Evolutionary conservation across 257 asterid genomes (phyloP), one percentile per base, ranked within the genome.

Genomic region (Echites panduratus): DNA sequence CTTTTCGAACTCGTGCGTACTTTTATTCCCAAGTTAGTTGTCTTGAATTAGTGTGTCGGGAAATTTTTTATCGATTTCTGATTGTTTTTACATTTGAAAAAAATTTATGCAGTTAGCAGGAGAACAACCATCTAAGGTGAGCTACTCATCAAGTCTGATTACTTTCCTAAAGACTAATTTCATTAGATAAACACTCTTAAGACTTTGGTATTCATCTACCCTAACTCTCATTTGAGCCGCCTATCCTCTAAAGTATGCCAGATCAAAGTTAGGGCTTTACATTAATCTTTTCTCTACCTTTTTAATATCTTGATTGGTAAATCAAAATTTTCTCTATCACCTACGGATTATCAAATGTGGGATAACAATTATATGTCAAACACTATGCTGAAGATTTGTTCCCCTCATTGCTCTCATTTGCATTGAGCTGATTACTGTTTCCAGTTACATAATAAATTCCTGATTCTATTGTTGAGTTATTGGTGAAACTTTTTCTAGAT

Each of bases 41-140:
- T 54, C 45, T 61, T 27, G 53, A n/a, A 32, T 50, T 32, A 20
- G 45, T 49, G 4, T 63, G 64, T 35, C 24, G 49, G 16, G 61
- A 41, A 32, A 48, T 61, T 19, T 61, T 50, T 72, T 75, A 59
- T 26, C n/a, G 24, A 56, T 62, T 47, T 20, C 27, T 53, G 29
- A 50, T 47, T 74, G 59, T 74, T 73, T 44, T 71, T 52, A 70
- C 40, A 29, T 65, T 68, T 66, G 74, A 79, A 63, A 14, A 75
- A 48, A 38, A 38, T 4, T 19, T 77, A 43, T 65, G 88, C 96
- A 89, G 97, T 59, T 74, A 63, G 72, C 80, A 72, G 84, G 74
- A 56, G 82, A 79, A 69, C 82, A 74, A 40, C 85, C 86, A 75
- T 59, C 88, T 9, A 87, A 89, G 92, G 94, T 87, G 63, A 75